These are phyloP conservation scores for Carpinus viminea DNA, from an alignment of 306 rosid genomes.

Conservation along the genomic window DNA sequence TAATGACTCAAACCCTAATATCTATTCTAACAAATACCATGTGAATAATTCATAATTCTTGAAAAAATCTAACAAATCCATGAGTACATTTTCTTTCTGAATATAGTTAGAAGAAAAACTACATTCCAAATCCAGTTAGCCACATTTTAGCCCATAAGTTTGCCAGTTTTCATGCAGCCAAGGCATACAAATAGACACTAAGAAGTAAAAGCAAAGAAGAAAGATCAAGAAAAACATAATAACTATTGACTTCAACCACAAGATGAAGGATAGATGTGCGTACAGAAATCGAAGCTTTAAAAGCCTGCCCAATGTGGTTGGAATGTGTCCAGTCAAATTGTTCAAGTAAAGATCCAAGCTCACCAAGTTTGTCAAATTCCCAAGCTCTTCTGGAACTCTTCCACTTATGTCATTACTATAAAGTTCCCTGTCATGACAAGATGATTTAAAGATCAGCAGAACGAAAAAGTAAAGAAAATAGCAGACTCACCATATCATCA, in stretches of 20 bases:
- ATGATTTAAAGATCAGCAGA: background rate
- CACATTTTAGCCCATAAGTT: slow-evolving; percentile 6
- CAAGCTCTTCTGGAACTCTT: slow-evolving; percentile 72
- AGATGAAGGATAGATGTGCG: slow-evolving; percentile 47
- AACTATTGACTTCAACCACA: slow-evolving; percentile 18
- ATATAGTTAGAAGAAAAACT: background rate
- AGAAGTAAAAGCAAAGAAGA: slow-evolving; percentile 19
- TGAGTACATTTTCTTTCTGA: background rate
- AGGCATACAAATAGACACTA: slow-evolving; percentile 11
- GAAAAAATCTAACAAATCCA: background rate
- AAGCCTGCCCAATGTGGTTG: slow-evolving; percentile 56
- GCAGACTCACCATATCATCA: background rate
- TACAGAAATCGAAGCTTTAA: slow-evolving; percentile 78
- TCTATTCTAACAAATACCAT: too few relatives aligned
- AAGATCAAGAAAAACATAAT: slow-evolving; percentile 15
- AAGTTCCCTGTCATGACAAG: slow-evolving; percentile 65
- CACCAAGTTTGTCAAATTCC: slow-evolving; percentile 73
- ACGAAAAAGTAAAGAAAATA: background rate
- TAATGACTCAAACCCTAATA: too few relatives aligned
- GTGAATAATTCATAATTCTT: background rate
- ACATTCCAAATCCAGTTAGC: slow-evolving; percentile 12
- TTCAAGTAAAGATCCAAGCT: slow-evolving; percentile 95
- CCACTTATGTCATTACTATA: slow-evolving; percentile 73
- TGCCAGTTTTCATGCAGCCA: slow-evolving; percentile 4
- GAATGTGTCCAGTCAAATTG: slow-evolving; percentile 51